These are phyloP conservation scores for Cadophora gregata DNA, from an alignment of 2,329 filamentous ascomycete species.

Conservation along the genomic window DNA sequence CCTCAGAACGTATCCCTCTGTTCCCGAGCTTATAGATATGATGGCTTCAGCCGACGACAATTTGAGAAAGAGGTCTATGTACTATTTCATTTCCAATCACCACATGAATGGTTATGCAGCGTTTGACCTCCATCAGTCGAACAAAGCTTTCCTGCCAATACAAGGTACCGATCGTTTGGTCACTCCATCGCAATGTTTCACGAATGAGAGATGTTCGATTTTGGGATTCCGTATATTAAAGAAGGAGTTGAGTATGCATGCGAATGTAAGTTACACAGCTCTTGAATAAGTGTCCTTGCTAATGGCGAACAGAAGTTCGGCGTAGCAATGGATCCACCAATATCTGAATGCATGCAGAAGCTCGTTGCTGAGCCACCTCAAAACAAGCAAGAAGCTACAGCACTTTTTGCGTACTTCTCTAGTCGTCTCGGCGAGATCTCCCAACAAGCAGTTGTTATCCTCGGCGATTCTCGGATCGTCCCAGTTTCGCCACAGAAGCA, in stretches of 20 bases:
- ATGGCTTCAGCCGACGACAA: constrained; percentile 67
- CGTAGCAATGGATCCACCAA: constrained; percentile 80
- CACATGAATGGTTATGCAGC: constrained; percentile 75
- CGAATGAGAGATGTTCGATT: constrained; percentile 75
- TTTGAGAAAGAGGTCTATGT: constrained; percentile 73
- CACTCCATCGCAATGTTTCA: constrained; percentile 78
- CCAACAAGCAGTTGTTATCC: constrained; percentile 60
- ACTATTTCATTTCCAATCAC: constrained; percentile 83
- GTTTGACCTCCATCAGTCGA: constrained; percentile 63
- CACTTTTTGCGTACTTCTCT: constrained; percentile 84
- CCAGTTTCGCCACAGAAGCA: constrained; percentile 59
- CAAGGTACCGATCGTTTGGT: constrained; percentile 70
- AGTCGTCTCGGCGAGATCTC: constrained; percentile 77
- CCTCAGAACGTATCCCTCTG: constrained; percentile 72
- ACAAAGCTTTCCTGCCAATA: constrained; percentile 72
- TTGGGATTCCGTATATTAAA: constrained; percentile 82
- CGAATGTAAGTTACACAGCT: constrained; percentile 51
- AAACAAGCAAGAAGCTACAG: constrained; percentile 67
- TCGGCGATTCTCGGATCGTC: constrained; percentile 73
- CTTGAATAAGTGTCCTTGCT: background rate
- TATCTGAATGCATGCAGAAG: constrained; percentile 76
- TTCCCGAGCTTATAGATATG: constrained; percentile 76
- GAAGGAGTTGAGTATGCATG: constrained; percentile 78
- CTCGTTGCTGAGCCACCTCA: constrained; percentile 76
- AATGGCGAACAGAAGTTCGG: constrained; percentile 68